Conservation (phyloP, 2,329 filamentous ascomycete genomes). For the Colletotrichum echinochloae region DNA sequence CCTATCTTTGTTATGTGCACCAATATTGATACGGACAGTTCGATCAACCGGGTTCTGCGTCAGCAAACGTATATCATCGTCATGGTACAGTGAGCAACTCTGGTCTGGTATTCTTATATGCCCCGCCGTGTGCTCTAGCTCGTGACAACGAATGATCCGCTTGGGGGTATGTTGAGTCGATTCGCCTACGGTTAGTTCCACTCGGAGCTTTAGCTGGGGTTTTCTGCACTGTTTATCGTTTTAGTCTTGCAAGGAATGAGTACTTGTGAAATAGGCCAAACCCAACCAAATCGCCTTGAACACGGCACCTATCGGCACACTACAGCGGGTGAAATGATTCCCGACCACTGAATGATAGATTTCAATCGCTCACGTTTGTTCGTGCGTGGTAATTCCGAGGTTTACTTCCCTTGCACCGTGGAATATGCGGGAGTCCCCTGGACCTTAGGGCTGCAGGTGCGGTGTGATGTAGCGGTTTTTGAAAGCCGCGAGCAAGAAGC, state of each 20-base stretch:
- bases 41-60: neutral
- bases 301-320: neutral
- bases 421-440: neutral
- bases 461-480: neutral
- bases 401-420: neutral
- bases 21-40: neutral
- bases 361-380: neutral
- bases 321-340: neutral
- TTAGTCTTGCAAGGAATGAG: neutral
- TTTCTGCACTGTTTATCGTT: too few species aligned
- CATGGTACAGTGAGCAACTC: neutral
- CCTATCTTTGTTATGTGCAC: neutral
- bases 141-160: too few species aligned
- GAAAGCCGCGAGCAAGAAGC: neutral
- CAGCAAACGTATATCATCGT: neutral
- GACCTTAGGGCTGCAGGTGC: neutral
- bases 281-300: neutral
- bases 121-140: too few species aligned
- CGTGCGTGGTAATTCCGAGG: neutral
- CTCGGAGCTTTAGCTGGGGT: neutral
- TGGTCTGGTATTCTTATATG: too few species aligned
- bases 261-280: neutral
- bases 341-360: neutral
- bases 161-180: neutral
- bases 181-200: too few species aligned